Percentiles rank a stretch among this genome's conserved stretches.
Conservation (phyloP, 108 stramenopile genomes). For the Cyclostephanos tholiformis region DNA sequence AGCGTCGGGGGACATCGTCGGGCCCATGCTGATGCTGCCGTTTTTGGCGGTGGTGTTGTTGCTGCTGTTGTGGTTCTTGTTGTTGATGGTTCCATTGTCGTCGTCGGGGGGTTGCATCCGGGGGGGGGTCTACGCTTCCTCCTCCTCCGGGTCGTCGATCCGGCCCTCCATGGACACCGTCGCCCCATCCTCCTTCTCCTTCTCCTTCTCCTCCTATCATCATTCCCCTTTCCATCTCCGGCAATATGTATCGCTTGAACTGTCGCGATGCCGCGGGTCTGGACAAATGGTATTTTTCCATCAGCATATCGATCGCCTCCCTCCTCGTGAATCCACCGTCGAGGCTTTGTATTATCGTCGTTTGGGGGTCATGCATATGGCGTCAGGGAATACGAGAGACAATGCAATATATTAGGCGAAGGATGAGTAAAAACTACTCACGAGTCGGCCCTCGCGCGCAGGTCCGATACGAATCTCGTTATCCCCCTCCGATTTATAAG, state of each 20-base stretch:
- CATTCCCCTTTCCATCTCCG: slow-evolving; percentile 1
- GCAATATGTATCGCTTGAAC: slow-evolving; percentile 8
- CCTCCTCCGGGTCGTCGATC: background rate
- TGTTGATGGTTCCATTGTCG: background rate
- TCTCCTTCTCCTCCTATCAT: background rate
- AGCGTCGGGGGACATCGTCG: background rate
- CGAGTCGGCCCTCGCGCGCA: slow-evolving; percentile 14
- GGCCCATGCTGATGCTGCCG: background rate
- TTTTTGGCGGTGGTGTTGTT: background rate
- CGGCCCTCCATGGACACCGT: background rate
- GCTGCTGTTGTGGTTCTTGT: background rate
- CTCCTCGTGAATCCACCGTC: slow-evolving; percentile 14
- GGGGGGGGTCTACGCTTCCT: background rate
- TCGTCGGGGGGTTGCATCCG: background rate
- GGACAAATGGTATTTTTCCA: slow-evolving; percentile 1
- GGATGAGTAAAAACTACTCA: too few relatives aligned
- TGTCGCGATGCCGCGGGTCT: slow-evolving; percentile 14
- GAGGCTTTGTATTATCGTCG: slow-evolving; percentile 1
- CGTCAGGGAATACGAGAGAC: too few relatives aligned
- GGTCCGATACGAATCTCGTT: background rate
- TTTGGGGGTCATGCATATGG: background rate
- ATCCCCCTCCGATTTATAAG: slow-evolving; percentile 9
- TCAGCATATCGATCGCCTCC: slow-evolving; percentile 19
- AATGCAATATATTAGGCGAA: too few relatives aligned
- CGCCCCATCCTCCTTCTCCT: background rate